Conservation (phyloP, 2,329 filamentous ascomycete genomes). For the Alternaria consortialis region DNA sequence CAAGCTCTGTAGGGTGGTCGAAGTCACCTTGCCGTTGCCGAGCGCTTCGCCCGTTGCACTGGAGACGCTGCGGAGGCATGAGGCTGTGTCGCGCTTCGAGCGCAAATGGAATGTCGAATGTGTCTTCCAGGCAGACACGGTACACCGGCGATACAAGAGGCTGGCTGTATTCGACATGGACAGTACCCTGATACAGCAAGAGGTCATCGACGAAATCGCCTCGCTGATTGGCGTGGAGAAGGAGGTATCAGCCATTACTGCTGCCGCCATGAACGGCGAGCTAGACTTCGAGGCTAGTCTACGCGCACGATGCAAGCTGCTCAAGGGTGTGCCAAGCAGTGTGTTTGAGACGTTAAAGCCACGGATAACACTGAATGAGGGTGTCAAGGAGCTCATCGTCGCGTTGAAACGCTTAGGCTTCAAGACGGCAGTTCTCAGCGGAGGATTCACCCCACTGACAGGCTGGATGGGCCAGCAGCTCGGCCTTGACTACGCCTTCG, state of each 20-base stretch:
- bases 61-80: constrained; percentile 77
- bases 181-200: constrained; percentile 94
- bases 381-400: constrained; percentile 76
- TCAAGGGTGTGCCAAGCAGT: constrained; percentile 79
- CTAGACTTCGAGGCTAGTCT: constrained; percentile 89
- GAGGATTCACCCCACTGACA: constrained; percentile 90
- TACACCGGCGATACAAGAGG: constrained; percentile 81
- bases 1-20: constrained; percentile 69
- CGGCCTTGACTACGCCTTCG: constrained; percentile 86
- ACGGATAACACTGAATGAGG: constrained; percentile 81
- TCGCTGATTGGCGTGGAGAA: constrained; percentile 82
- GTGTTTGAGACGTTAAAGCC: constrained; percentile 82
- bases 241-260: constrained; percentile 86
- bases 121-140: constrained; percentile 74
- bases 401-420: constrained; percentile 81
- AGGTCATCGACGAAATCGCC: constrained; percentile 96
- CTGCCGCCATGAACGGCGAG: constrained; percentile 94
- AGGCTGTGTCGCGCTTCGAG: constrained; percentile 82
- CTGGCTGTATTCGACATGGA: constrained; percentile 99
- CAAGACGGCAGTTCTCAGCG: constrained; percentile 89
- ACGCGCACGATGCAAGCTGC: constrained; percentile 78
- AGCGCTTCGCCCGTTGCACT: constrained; percentile 62
- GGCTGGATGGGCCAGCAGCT: constrained; percentile 83
- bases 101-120: constrained; percentile 89
- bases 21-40: constrained; percentile 69